Evolutionary conservation across 495 filamentous ascomycete species (phyloP).

Genomic region (Hypoxylon fragiforme): DNA sequence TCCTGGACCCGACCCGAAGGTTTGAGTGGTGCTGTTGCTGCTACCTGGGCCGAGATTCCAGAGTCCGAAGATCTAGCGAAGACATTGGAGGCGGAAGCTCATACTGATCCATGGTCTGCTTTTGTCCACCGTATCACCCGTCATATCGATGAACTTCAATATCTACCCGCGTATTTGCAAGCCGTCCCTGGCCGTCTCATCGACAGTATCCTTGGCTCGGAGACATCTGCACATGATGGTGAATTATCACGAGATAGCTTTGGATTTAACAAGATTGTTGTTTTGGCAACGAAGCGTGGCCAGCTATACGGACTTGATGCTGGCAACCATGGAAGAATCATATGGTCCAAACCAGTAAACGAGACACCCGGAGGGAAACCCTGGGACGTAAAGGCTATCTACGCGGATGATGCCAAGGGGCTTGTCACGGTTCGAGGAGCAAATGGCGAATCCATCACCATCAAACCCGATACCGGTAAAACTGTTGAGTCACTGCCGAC

Average conservation of each 20-base stretch:
- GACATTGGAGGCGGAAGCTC: conserved; percentile 81
- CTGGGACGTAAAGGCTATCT: conserved; percentile 72
- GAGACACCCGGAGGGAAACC: conserved; percentile 54
- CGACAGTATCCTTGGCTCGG: conserved; percentile 66
- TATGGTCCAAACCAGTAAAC: conserved; percentile 69
- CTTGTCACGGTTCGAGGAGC: conserved; percentile 60
- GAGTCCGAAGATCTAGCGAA: conserved; percentile 72
- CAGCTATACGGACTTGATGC: conserved; percentile 77
- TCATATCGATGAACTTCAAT: conserved; percentile 75
- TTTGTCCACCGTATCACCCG: conserved; percentile 87
- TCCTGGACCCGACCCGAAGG: conserved; percentile 84
- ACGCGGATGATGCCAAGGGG: conserved; percentile 57
- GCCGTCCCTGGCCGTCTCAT: conserved; percentile 66
- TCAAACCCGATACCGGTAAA: conserved; percentile 62
- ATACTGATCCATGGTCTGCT: conserved; percentile 74
- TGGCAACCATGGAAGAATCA: conserved; percentile 71
- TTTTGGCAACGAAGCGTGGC: conserved; percentile 80
- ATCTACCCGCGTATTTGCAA: conserved; percentile 75
- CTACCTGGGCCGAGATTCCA: conserved; percentile 76
- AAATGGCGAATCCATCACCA: conserved; percentile 59
- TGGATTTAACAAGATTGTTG: conserved; percentile 79
- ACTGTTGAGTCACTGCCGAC: conserved; percentile 48
- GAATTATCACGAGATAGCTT: conserved; percentile 72
- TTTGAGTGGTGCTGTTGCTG: conserved; percentile 72
- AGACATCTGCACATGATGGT: conserved; percentile 51